Percentiles rank a stretch among this genome's conserved stretches.
These are phyloP conservation scores for Halophytophthora batemanensis DNA, from an alignment of 352 stramenopile genomes.

Conservation along the genomic window DNA sequence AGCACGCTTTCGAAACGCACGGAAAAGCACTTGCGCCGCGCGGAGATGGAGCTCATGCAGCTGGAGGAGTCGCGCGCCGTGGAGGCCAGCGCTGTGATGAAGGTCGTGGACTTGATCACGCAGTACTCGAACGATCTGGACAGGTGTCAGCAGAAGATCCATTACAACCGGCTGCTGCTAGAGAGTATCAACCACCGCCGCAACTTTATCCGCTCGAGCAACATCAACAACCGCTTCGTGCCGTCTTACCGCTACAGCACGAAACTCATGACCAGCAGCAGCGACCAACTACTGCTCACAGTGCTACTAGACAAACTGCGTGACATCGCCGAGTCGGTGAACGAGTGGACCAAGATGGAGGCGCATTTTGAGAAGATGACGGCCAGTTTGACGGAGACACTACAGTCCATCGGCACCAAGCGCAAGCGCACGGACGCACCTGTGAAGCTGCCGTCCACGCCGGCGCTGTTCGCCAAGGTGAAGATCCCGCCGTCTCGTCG, in stretches of 20 bases:
- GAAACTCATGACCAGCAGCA: conserved; percentile 66
- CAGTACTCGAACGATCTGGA: conserved; percentile 55
- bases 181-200: conserved; percentile 63
- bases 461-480: conserved; percentile 44
- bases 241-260: conserved; percentile 64
- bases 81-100: conserved; percentile 42
- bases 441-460: conserved; percentile 30
- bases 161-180: conserved; percentile 55
- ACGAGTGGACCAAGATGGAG: conserved; percentile 78
- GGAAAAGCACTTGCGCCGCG: conserved; percentile 48
- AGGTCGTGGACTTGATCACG: conserved; percentile 48
- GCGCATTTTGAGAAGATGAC: conserved; percentile 66
- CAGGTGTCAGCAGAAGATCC: conserved; percentile 50
- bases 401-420: conserved; percentile 51
- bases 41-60: conserved; percentile 58
- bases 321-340: conserved; percentile 50
- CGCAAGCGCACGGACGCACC: conserved; percentile 22
- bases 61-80: conserved; percentile 45
- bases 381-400: conserved; percentile 38
- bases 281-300: conserved; percentile 69
- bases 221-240: conserved; percentile 62
- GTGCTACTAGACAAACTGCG: conserved; percentile 71
- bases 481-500: conserved; percentile 64
- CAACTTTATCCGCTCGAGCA: conserved; percentile 60
- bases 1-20: conserved; percentile 45